Conservation (phyloP, 805 yeast species). For the Saccharomyces eubayanus region DNA sequence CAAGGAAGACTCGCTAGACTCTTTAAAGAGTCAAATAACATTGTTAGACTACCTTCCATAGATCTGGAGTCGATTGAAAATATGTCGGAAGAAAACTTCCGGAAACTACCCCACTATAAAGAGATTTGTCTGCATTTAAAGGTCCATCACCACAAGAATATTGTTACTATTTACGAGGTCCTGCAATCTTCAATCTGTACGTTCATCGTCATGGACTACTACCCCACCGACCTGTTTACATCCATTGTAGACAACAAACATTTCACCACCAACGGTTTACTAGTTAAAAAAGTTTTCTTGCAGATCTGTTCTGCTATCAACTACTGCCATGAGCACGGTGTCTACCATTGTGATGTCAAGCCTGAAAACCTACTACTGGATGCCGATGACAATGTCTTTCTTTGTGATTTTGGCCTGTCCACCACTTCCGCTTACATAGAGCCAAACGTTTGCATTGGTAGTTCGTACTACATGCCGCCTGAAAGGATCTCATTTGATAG, state of each 20-base stretch:
- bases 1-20: constrained; percentile 20
- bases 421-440: constrained; percentile 50
- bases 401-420: constrained; percentile 87
- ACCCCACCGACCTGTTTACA: constrained; percentile 77
- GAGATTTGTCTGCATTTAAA: constrained; percentile 68
- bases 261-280: constrained; percentile 44
- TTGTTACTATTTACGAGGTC: constrained; percentile 67
- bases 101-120: constrained; percentile 35
- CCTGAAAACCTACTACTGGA: constrained; percentile 84
- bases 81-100: constrained; percentile 32
- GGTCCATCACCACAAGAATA: constrained; percentile 72
- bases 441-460: constrained; percentile 75
- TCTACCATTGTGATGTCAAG: constrained; percentile 89
- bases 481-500: constrained; percentile 43
- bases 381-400: constrained; percentile 48
- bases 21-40: constrained; percentile 21
- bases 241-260: constrained; percentile 69
- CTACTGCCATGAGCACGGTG: constrained; percentile 74
- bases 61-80: constrained; percentile 24
- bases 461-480: constrained; percentile 89
- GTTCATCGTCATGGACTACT: constrained; percentile 80
- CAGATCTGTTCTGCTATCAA: constrained; percentile 79
- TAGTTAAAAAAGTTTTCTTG: constrained; percentile 50
- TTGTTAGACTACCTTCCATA: constrained; percentile 23
- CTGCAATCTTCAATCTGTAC: constrained; percentile 49